phyloP scores from a whole-genome alignment of 495 filamentous ascomycete species.

The Aspergillus sparsus region DNA sequence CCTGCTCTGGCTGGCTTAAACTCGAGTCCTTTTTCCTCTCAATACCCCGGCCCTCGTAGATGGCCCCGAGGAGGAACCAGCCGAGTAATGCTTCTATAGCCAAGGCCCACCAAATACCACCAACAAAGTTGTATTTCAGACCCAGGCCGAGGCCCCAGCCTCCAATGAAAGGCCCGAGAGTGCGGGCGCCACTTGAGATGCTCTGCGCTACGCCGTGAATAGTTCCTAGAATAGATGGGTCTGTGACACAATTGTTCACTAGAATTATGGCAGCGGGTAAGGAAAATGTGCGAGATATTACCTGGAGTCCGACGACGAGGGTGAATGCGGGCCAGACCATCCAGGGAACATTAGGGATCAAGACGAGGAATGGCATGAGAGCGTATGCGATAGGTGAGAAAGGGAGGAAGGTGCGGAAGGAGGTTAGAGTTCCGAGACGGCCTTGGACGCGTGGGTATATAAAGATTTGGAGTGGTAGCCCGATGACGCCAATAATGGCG shows the following conservation, averaged over 20 bases:
- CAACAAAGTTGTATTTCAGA: conserved; percentile 64
- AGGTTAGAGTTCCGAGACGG: conserved; percentile 61
- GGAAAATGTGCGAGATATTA: conserved; percentile 70
- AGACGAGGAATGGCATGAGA: conserved; percentile 65
- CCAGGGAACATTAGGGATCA: conserved; percentile 50
- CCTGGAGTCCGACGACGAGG: conserved; percentile 63
- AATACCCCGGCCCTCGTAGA: conserved; percentile 56
- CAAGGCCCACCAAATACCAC: conserved; percentile 69
- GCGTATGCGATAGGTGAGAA: conserved; percentile 68
- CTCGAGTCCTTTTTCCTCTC: conserved; percentile 28
- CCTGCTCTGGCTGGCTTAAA: conserved; percentile 18
- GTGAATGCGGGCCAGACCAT: conserved; percentile 61
- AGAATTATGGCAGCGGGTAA: conserved; percentile 68
- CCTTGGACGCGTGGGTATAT: conserved; percentile 65
- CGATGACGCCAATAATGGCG: conserved; percentile 67
- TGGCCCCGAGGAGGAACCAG: conserved; percentile 49
- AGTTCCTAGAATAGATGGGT: conserved; percentile 62
- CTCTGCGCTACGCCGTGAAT: conserved; percentile 70
- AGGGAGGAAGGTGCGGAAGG: conserved; percentile 58
- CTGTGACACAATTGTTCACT: conserved; percentile 67
- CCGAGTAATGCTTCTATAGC: conserved; percentile 54
- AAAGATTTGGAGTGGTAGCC: conserved; percentile 68
- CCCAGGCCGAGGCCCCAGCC: conserved; percentile 66
- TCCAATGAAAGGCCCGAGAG: conserved; percentile 66
- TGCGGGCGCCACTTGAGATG: conserved; percentile 58